A percentile compares a stretch with the other conserved stretches of the same genome.
Conservation (phyloP, 1,284 basidiomycete species). For the Moesziomyces sp. region DNA sequence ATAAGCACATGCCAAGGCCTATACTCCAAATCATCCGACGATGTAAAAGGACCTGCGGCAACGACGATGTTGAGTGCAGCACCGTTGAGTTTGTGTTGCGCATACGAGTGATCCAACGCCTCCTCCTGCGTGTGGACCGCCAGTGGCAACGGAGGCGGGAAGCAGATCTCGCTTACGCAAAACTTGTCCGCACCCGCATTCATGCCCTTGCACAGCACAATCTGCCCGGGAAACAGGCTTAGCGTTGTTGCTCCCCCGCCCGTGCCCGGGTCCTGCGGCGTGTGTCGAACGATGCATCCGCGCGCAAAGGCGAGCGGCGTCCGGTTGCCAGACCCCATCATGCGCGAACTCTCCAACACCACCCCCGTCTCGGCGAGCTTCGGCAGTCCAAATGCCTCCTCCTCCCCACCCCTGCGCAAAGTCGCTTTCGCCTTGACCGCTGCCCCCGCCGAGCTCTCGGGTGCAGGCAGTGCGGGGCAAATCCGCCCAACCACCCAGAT, state of each 20-base stretch:
- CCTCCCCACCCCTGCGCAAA: background rate
- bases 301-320: conserved; percentile 48
- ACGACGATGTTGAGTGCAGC: conserved; percentile 39
- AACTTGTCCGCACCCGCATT: conserved; percentile 92
- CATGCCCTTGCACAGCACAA: conserved; percentile 86
- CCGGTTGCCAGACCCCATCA: conserved; percentile 60
- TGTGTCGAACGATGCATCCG: conserved; percentile 48
- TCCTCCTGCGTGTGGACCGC: conserved; percentile 46
- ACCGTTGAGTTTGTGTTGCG: conserved; percentile 27
- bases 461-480: conserved; percentile 32
- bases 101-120: conserved; percentile 45
- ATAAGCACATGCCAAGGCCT: conserved; percentile 57
- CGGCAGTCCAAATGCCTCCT: conserved; percentile 23
- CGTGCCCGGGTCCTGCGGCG: conserved; percentile 40
- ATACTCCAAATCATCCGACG: conserved; percentile 53
- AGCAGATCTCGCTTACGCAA: conserved; percentile 82
- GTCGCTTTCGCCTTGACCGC: conserved; percentile 11
- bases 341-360: conserved; percentile 53
- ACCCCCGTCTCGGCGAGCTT: conserved; percentile 44
- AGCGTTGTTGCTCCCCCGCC: conserved; percentile 30
- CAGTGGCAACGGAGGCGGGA: conserved; percentile 67
- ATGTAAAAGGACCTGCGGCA: conserved; percentile 56
- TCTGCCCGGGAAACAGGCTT: conserved; percentile 87
- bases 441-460: conserved; percentile 17
- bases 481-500: conserved; percentile 64